Evolutionary conservation across 169 alveolate genomes (phyloP), one percentile per base, ranked within the genome.

Genomic region (Eimeria maxima): DNA sequence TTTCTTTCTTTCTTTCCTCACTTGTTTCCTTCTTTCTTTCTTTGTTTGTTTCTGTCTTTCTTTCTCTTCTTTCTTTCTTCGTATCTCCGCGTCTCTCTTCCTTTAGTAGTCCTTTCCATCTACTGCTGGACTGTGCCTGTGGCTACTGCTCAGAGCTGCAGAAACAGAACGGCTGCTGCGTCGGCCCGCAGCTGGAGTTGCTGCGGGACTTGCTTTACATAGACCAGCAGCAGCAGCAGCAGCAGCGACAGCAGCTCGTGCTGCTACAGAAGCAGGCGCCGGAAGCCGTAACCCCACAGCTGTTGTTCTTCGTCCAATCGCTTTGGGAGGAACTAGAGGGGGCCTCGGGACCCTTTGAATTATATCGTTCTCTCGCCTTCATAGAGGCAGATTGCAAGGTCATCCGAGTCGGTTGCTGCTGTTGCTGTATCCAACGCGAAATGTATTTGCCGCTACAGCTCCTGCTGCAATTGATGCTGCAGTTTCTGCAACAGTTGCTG

Each of bases 371-470:
- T 7, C 20, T 84, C n/a, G 81, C 91, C 33, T 92, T 92, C 73
- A 50, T 92, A 60, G 95, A 92, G 91, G 86, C 57, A 18, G 95
- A 84, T 44, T 92, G 95, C 95, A 74, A 92, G 91, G 95, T 92
- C 55, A 24, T 55, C 18, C 78, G 93, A 47, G 2, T 71, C 80
- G 29, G 76, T 63, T n/a, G 93, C 80, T 63, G 63, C 57, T 57
- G 10, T 63, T 42, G 67, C 76, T 24, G 47, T 8, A 11, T 24
- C 63, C 63, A 13, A 2, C 18, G 11, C 63, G 63, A 13, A 16
- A 10, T n/a, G 13, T 2, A 67, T n/a, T 74, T 13, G 69, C 60
- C 16, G 76, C 67, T 50, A 44, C 76, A 16, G 33, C 29, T 27
- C 42, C 55, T 38, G 80, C 63, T 55, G 33, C 93, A 33, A 57